Percentiles rank a stretch among this genome's conserved stretches.
Conservation (phyloP, 2,329 filamentous ascomycete genomes). For the Cordyceps pruinosa region DNA sequence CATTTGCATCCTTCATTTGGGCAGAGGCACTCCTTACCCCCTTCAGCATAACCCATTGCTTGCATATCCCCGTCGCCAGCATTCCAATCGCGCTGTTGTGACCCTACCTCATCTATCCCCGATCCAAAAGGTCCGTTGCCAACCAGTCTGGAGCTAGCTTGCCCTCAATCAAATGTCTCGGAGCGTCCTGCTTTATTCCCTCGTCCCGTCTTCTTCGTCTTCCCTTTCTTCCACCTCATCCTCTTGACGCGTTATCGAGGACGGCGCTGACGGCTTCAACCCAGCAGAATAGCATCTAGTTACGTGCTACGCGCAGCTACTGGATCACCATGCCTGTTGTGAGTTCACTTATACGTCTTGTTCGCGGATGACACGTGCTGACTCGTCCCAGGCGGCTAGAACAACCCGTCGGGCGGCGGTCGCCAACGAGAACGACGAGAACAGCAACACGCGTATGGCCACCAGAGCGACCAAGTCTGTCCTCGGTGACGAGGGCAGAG, state of each 20-base stretch:
- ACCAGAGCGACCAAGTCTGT: constrained; percentile 89
- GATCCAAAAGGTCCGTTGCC: constrained; percentile 28
- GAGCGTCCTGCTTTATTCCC: constrained; percentile 15
- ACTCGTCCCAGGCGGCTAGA: constrained; percentile 48
- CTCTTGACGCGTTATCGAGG: constrained; percentile 3
- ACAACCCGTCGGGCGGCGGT: constrained; percentile 65
- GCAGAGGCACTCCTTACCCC: constrained; percentile 16
- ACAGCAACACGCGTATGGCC: constrained; percentile 78
- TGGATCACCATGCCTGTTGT: constrained; percentile 13
- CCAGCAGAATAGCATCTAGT: constrained; percentile 10
- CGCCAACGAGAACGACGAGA: constrained; percentile 94
- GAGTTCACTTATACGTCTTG: background rate
- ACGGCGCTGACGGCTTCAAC: background rate
- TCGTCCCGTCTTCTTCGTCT: background rate
- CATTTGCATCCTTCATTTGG: constrained; percentile 20
- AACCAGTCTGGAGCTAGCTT: constrained; percentile 18
- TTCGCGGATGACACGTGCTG: background rate
- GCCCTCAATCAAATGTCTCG: constrained; percentile 25
- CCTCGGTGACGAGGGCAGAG: constrained; percentile 54
- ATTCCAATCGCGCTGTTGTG: constrained; percentile 32
- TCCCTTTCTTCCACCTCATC: constrained; percentile 4
- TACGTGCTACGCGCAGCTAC: constrained; percentile 7
- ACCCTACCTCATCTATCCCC: constrained; percentile 24
- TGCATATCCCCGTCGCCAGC: constrained; percentile 24
- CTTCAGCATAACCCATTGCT: background rate